These are phyloP conservation scores for Ogataea thermomethanolica DNA, from an alignment of 805 yeast genomes.

Conservation along the genomic window DNA sequence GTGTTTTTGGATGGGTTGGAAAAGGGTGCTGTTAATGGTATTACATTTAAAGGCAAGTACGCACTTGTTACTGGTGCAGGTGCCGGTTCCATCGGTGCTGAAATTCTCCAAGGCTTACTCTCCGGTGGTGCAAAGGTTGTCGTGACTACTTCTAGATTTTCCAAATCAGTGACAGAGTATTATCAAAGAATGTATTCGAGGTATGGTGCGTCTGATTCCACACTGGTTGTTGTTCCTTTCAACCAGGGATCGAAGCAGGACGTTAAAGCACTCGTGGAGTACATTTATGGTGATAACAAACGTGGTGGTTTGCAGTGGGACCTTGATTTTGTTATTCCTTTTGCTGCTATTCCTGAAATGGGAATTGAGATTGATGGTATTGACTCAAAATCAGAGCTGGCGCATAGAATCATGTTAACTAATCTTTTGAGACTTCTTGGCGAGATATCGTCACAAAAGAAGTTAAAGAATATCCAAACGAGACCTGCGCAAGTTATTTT, in stretches of 20 bases:
- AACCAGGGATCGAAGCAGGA: conserved; percentile 97
- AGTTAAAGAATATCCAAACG: conserved; percentile 72
- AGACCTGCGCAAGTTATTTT: conserved; percentile 97
- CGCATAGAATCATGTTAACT: conserved; percentile 98
- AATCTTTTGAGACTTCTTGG: conserved; percentile 92
- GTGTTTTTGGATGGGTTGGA: conserved; percentile 86
- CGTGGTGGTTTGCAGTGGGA: conserved; percentile 97
- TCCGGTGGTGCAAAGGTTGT: conserved; percentile 98
- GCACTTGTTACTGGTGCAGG: conserved; percentile 98
- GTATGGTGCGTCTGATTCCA: conserved; percentile 88
- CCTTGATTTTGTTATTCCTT: conserved; percentile 92
- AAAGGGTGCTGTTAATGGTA: conserved; percentile 90
- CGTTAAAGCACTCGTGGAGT: conserved; percentile 78
- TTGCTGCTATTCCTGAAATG: conserved; percentile 98
- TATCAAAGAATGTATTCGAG: conserved; percentile 92
- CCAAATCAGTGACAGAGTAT: conserved; percentile 90
- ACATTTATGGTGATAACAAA: conserved; percentile 78
- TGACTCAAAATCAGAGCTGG: conserved; percentile 94
- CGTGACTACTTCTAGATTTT: conserved; percentile 94
- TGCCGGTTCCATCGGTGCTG: conserved; percentile 98
- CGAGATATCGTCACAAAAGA: conserved; percentile 79
- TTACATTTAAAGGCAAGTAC: conserved; percentile 81
- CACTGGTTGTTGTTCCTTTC: conserved; percentile 95
- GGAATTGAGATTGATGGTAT: conserved; percentile 93
- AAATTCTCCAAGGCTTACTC: conserved; percentile 87